Conservation (phyloP, 257 asterid species). For the Fraxinus anomala region DNA sequence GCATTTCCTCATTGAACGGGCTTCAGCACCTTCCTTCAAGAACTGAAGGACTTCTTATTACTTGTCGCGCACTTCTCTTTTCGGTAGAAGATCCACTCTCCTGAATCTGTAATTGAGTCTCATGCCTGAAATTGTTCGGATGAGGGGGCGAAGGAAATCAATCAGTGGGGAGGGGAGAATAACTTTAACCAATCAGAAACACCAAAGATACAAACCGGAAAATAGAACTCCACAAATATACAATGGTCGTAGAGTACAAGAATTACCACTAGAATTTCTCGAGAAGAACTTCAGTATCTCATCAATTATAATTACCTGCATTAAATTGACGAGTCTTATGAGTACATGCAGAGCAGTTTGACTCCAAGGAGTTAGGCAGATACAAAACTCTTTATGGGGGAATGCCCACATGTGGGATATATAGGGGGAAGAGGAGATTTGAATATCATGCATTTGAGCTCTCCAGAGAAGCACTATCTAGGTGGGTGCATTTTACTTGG, state of each 20-base stretch:
- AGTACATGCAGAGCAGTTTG: neutral
- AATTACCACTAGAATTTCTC: slow-evolving; percentile 57
- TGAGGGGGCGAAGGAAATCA: slow-evolving; percentile 2
- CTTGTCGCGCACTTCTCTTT: slow-evolving; percentile 65
- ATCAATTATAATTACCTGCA: slow-evolving; percentile 90
- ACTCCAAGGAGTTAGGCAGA: neutral
- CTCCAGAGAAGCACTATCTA: neutral
- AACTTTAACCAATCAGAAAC: neutral
- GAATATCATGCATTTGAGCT: neutral
- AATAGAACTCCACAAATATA: neutral
- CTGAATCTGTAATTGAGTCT: slow-evolving; percentile 65
- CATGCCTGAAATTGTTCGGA: slow-evolving; percentile 42
- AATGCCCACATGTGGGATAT: neutral
- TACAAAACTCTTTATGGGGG: neutral
- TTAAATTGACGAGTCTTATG: slow-evolving; percentile 7
- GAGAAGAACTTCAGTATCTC: slow-evolving; percentile 92
- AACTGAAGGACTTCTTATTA: slow-evolving; percentile 21
- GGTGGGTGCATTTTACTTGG: neutral
- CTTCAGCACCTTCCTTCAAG: neutral
- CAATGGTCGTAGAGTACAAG: neutral
- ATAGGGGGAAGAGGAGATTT: neutral
- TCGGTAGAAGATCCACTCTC: slow-evolving; percentile 84
- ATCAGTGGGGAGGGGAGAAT: slow-evolving; percentile 10
- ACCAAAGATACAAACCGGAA: neutral
- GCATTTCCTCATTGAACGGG: neutral